Evolutionary conservation across 2,329 filamentous ascomycete species (phyloP), one percentile per base, ranked within the genome.

Genomic region (Nakataea oryzae): DNA sequence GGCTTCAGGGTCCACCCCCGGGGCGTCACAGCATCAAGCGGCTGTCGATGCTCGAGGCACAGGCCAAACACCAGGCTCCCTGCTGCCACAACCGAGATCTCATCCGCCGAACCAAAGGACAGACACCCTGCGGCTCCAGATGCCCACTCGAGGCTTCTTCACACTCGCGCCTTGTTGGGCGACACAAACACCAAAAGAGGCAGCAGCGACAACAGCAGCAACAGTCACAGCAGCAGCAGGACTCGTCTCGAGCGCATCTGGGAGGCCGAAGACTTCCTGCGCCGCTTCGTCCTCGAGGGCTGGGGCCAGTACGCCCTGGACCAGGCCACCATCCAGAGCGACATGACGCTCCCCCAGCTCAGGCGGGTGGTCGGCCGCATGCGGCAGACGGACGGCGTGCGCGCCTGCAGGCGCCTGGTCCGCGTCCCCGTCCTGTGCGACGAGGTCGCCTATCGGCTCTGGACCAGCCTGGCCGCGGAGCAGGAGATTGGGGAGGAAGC

Each of bases 401-500:
- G 14, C 7, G 60, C 60, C 29, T 70, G 68, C 62, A 57, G 61
- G 12, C 61, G 62, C 29, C 65, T 71, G n/a, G 57, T 71, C 26
- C 64, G 64, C 12, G 65, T 66, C 26, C 69, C 69, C 8, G 66
- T 66, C 32, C 64, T 70, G 47, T 62, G 67, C 60, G 67, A 69
- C 29, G 65, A 70, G 63, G 66, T 70, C 8, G 66, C 64, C 34
- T 54, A 55, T 21, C 63, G 61, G 11, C 60, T 71, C 17, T 71
- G 68, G 68, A 57, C 62, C 58, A 29, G 58, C 27, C 66, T 68
- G 13, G 64, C 62, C 9, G 58, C 41, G 27, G 34, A 55, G 27
- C 32, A 28, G 17, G 47, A 54, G 29, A n/a, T 55, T 17, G 47
- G 21, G 24, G 32, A 29, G 28, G 47, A 24, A 30, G 8, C 24